Percentiles rank a stretch among this genome's conserved stretches.
Evolutionary conservation across 1,139 yeast species (phyloP).

Genomic region (Saccharomyces pastorianus): DNA sequence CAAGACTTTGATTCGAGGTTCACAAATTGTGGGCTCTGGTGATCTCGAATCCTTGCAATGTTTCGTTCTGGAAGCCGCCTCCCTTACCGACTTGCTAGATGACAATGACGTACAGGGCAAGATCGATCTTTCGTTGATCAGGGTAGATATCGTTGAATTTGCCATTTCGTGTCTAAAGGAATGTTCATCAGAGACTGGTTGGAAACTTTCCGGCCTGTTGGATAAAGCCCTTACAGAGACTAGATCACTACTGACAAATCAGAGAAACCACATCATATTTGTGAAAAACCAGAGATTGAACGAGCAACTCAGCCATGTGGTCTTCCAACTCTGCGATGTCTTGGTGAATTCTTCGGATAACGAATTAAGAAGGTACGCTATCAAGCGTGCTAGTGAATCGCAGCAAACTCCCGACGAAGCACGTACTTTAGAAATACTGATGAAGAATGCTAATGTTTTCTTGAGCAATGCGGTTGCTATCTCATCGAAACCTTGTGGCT

Average conservation of each 20-base stretch:
- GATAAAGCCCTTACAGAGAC: slow-evolving; percentile 14
- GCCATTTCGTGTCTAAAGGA: slow-evolving; percentile 5
- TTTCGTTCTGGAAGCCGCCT: slow-evolving; percentile 1
- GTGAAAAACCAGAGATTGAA: slow-evolving; percentile 10
- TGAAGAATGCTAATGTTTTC: slow-evolving; percentile 23
- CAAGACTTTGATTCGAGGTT: neutral
- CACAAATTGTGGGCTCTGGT: neutral
- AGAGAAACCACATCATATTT: slow-evolving; percentile 11
- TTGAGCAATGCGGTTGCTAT: slow-evolving; percentile 20
- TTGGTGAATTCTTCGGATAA: slow-evolving; percentile 22
- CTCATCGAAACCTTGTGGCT: slow-evolving; percentile 26
- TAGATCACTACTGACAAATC: slow-evolving; percentile 11
- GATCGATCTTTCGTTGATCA: slow-evolving; percentile 6
- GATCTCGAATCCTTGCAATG: neutral
- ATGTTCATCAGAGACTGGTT: slow-evolving; percentile 4
- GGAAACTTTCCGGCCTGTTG: slow-evolving; percentile 20
- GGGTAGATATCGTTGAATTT: slow-evolving; percentile 10
- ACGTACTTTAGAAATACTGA: slow-evolving; percentile 12
- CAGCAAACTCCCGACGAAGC: slow-evolving; percentile 1
- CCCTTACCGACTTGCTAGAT: slow-evolving; percentile 9
- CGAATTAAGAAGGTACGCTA: slow-evolving; percentile 19
- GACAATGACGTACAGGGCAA: slow-evolving; percentile 9
- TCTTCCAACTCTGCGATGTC: slow-evolving; percentile 25
- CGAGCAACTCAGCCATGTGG: slow-evolving; percentile 20
- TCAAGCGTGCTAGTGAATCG: slow-evolving; percentile 7